phyloP scores from a whole-genome alignment of 345 rosid species.

The Alliaria petiolata region DNA sequence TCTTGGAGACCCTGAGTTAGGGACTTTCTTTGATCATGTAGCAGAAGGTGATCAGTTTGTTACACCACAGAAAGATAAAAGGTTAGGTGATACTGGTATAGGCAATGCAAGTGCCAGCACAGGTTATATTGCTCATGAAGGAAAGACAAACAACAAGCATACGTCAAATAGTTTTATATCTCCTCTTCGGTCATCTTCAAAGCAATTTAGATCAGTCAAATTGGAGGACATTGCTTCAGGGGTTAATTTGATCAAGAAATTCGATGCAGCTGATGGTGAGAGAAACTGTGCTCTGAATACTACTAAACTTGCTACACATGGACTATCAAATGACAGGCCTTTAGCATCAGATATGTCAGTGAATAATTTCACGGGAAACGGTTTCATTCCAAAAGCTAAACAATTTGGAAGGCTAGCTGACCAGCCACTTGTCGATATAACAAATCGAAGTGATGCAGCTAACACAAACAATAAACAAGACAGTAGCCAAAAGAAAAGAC shows the following conservation, averaged over 20 bases:
- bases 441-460: slow-evolving; percentile 40
- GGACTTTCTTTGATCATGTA: slow-evolving; percentile 45
- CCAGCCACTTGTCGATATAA: slow-evolving; percentile 56
- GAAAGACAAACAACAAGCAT: slow-evolving; percentile 38
- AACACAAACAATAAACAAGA: slow-evolving; percentile 33
- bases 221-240: slow-evolving; percentile 36
- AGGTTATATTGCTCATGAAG: slow-evolving; percentile 37
- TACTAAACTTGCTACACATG: slow-evolving; percentile 27
- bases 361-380: slow-evolving; percentile 29
- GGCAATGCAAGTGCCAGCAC: slow-evolving; percentile 38
- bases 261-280: slow-evolving; percentile 65
- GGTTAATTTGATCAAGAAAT: slow-evolving; percentile 62
- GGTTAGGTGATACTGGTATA: slow-evolving; percentile 31
- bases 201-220: slow-evolving; percentile 32
- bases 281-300: slow-evolving; percentile 10
- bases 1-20: slow-evolving; percentile 88
- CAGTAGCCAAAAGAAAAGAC: slow-evolving; percentile 48
- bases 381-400: slow-evolving; percentile 26
- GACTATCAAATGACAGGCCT: slow-evolving; percentile 18
- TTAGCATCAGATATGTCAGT: slow-evolving; percentile 6
- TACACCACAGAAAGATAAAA: slow-evolving; percentile 34
- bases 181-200: slow-evolving; percentile 52
- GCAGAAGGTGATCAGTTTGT: slow-evolving; percentile 34
- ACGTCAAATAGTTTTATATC: slow-evolving; percentile 50
- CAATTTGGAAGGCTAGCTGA: slow-evolving; percentile 38